Base-by-base conservation (phyloP, 768 basidiomycete genomes). In the Porpolomopsis calyptriformis region DNA sequence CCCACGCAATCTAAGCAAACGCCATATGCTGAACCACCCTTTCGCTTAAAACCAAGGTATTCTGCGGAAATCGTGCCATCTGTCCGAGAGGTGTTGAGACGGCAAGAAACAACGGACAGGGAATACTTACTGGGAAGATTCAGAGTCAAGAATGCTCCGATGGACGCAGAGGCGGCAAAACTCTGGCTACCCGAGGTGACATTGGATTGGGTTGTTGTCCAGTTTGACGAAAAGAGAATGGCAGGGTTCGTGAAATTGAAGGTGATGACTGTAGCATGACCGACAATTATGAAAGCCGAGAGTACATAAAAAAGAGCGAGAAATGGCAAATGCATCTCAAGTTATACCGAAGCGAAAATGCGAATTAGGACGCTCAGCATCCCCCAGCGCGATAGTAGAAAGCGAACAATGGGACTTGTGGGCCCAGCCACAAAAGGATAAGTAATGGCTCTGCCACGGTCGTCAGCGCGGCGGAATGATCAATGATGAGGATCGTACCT, bases 41-140 rank as follows among this genome's bases (percentile, higher is more conserved):
- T 5, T 16, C 23, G 4, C 25, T 18, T 25, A 4, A 47, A 19
- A 16, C 38, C 46, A 2, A 40, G 29, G 23, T 40, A 43, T 2
- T 43, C 33, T 10, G 34, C 43, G 23, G 34, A 7, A 19, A 36
- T 16, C 11, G 43, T 45, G 22, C 19, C 89, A 92, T 61, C 89
- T 90, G 52, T 46, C 24, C 38, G 33, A 48, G 25, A 44, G 36
- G 47, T 18, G 25, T 47, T 19, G 36, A 22, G 38, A 26, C 33
- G 34, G 7, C n/a, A 49, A 26, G n/a, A 19, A 22, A 31, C 27
- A 38, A 45, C 40, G 38, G 26, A 40, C 25, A 49, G 38, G 46
- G 18, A 44, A 70, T 77, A 61, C n/a, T n/a, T 57, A 92, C 88
- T 92, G 88, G 70, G 43, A 29, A 34, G 35, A 16, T 22, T 20